phyloP scores from a whole-genome alignment of 2,329 filamentous ascomycete genomes.

The Sporothrix luriei region DNA sequence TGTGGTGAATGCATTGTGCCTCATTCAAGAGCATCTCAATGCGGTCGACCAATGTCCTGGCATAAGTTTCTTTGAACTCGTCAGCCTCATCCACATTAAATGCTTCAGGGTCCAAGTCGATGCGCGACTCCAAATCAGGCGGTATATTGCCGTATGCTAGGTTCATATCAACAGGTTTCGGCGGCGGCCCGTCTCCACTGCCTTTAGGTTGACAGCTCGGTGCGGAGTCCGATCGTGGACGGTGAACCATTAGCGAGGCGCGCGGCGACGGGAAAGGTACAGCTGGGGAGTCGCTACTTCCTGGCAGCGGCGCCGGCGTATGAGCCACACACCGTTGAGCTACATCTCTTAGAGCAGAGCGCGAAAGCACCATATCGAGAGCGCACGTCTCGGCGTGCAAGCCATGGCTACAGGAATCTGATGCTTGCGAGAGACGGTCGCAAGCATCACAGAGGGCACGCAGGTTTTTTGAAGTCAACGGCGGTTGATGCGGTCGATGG shows the following conservation, averaged over 20 bases:
- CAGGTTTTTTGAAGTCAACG: slow-evolving; percentile 58
- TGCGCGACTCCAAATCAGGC: slow-evolving; percentile 61
- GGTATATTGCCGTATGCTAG: slow-evolving; percentile 86
- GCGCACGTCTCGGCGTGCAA: slow-evolving; percentile 51
- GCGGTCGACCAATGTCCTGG: slow-evolving; percentile 63
- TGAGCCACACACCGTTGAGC: neutral
- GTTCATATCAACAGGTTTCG: slow-evolving; percentile 77
- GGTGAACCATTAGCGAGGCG: slow-evolving; percentile 43
- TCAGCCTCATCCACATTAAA: slow-evolving; percentile 30
- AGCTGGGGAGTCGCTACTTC: neutral
- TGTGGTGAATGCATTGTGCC: slow-evolving; percentile 84
- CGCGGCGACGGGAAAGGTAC: slow-evolving; percentile 35
- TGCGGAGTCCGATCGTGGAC: slow-evolving; percentile 48
- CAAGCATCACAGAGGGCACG: slow-evolving; percentile 58
- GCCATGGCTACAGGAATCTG: slow-evolving; percentile 45
- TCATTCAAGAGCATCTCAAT: slow-evolving; percentile 81
- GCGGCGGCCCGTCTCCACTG: slow-evolving; percentile 34
- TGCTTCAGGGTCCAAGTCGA: slow-evolving; percentile 48
- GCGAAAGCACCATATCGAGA: slow-evolving; percentile 49
- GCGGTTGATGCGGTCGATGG: slow-evolving; percentile 40
- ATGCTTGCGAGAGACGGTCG: slow-evolving; percentile 51
- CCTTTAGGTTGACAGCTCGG: slow-evolving; percentile 34
- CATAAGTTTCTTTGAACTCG: slow-evolving; percentile 52
- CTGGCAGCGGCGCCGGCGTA: neutral
- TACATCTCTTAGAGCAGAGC: slow-evolving; percentile 40